Evolutionary conservation across 331 rosid species (phyloP), one percentile per base, ranked within the genome.

Genomic region (Quercus lobata): DNA sequence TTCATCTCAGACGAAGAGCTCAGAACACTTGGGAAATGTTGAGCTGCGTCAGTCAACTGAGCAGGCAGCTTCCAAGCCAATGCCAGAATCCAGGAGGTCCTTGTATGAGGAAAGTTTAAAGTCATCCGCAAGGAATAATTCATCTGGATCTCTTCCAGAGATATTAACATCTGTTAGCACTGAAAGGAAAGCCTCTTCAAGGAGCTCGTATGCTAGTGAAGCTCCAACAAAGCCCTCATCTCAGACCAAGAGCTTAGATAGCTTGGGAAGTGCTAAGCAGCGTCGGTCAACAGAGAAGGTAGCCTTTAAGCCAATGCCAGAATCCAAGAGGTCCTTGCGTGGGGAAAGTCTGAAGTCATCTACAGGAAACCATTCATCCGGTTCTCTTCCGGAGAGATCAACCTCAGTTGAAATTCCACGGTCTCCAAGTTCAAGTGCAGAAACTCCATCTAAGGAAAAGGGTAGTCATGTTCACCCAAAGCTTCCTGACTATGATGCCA

Each of bases 391-490:
- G 21, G 85, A 86, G 79, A 70, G 44, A 55, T 82, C 27, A 71
- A 70, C 69, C 77, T 32, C 84, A 70, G 81, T 76, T 57, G 87
- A 75, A 75, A 70, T 87, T 84, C 78, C 84, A 22, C 74, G 69
- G 25, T 73, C 86, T 61, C 21, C 80, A 63, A 78, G 75, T 76
- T 32, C 83, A 34, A 70, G 68, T n/a, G 79, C 66, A 63, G 87
- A 86, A 76, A 18, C 79, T 72, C 61, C 86, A 24, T 81, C 89
- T n/a, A 85, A 82, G 78, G 84, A 82, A 80, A 89, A 74, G 70
- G 82, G 83, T 44, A 78, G 80, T 78, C 99, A 96, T 61, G 93
- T 91, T 82, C 99, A 96, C 84, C 99, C 98, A 6, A 96, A 93
- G 85, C 91, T 96, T 82, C 99, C 99, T 0, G 97, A 96, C 82